These are phyloP conservation scores for Pestalotiopsis sp. DNA, from an alignment of 2,329 filamentous ascomycete species.

Conservation along the genomic window DNA sequence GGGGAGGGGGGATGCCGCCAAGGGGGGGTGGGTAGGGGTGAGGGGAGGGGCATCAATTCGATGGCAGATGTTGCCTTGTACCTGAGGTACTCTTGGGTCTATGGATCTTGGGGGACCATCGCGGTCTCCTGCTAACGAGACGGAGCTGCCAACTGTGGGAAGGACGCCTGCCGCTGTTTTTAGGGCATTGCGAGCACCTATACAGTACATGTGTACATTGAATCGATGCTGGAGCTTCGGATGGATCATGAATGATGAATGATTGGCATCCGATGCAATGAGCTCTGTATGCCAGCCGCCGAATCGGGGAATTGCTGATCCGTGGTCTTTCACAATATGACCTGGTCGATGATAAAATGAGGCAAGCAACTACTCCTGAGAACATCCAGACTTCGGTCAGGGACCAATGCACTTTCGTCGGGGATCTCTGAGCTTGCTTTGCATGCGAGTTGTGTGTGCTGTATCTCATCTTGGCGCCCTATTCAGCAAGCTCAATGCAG, in stretches of 20 bases:
- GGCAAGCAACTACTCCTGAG: not conserved
- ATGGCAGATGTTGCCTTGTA: not conserved
- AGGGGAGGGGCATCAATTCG: not conserved
- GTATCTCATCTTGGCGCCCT: not conserved
- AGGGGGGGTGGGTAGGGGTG: not conserved
- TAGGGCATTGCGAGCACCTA: not conserved
- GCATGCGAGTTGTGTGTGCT: not conserved
- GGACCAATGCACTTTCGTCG: not conserved
- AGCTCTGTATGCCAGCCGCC: not conserved
- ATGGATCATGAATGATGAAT: too few relatives aligned
- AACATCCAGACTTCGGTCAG: not conserved
- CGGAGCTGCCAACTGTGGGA: not conserved
- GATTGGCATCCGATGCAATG: not conserved
- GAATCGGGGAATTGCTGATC: not conserved
- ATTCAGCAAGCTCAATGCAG: not conserved
- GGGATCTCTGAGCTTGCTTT: not conserved
- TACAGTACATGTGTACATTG: too few relatives aligned
- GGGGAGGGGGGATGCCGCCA: not conserved
- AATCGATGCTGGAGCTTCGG: too few relatives aligned
- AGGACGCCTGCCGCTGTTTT: not conserved
- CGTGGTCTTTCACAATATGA: not conserved
- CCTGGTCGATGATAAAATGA: not conserved
- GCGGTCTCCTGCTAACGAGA: not conserved
- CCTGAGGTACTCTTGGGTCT: not conserved
- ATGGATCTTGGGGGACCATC: not conserved